These are phyloP conservation scores for Mortierella sp. DNA, from an alignment of 371 early-diverging fungal species.

Conservation along the genomic window DNA sequence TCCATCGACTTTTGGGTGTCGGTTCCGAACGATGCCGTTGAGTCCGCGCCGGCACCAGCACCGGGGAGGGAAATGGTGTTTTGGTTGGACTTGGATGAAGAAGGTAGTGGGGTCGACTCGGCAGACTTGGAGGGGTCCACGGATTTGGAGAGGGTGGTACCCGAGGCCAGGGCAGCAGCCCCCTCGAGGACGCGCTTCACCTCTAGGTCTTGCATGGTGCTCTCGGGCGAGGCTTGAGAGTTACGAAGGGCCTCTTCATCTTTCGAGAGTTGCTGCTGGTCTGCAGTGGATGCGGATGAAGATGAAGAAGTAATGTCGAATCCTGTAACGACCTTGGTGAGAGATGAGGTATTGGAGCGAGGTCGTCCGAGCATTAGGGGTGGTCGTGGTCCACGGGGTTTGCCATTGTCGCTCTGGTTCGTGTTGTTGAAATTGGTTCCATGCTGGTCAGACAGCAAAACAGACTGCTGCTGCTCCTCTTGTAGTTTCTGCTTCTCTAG, in stretches of 20 bases:
- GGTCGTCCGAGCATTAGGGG: constrained; percentile 43
- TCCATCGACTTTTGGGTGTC: constrained; percentile 58
- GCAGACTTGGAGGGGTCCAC: constrained; percentile 15
- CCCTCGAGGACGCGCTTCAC: constrained; percentile 58
- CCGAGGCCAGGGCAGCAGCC: constrained; percentile 37
- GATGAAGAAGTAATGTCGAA: constrained; percentile 27
- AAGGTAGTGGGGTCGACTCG: constrained; percentile 43
- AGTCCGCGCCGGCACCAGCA: constrained; percentile 1
- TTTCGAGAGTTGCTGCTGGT: not conserved
- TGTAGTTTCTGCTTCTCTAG: constrained; percentile 13
- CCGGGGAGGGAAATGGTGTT: constrained; percentile 14
- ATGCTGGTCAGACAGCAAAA: constrained; percentile 21
- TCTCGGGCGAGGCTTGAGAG: constrained; percentile 43
- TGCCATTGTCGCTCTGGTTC: constrained; percentile 40
- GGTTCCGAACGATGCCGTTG: constrained; percentile 36
- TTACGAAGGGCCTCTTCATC: constrained; percentile 21
- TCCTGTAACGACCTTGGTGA: constrained; percentile 36
- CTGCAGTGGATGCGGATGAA: not conserved
- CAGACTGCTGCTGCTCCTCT: not conserved
- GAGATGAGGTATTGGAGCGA: constrained; percentile 37
- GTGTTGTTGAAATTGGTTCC: constrained; percentile 35
- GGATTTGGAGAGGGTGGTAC: not conserved
- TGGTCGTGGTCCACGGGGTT: constrained; percentile 56
- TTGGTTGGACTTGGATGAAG: constrained; percentile 5
- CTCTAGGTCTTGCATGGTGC: constrained; percentile 53